Base-by-base conservation (phyloP, 495 filamentous ascomycete genomes). In the Hyaloscypha bicolor region DNA sequence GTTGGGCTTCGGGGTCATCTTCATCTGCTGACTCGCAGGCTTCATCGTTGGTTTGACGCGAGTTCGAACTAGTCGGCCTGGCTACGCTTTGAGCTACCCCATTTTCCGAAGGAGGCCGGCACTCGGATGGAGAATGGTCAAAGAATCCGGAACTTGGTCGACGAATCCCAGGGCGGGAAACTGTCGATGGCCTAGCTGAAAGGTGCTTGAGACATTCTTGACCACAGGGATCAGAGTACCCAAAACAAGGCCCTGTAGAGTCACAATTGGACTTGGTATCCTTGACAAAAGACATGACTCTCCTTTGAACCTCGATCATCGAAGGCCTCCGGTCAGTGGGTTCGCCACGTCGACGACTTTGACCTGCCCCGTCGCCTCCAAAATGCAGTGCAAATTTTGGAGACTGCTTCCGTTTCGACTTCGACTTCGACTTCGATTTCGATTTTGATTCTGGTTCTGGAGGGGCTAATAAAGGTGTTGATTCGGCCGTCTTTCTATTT, bases 161-260 rank as follows among this genome's bases (percentile, higher is more conserved):
- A 12, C 69, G 31, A 25, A 60, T 65, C 37, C 64, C 32, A 16
- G 48, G 37, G 9, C 65, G 71, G n/a, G 68, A 69, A 6, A 14
- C 32, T 25, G 12, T 56, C 9, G 61, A 56, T 2, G 62, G 55
- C 32, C 65, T 71, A 1, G 53, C 4, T 8, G 9, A 45, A 11
- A 74, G 12, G 60, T 72, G 70, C 32, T 69, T 74, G 74, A 89
- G 87, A 77, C 93, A 96, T 72, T 95, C 90, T 67, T 87, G 87
- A 0, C 91, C 92, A 73, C 93, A 97, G 6, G 91, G 90, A 74
- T 96, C 91, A 0, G 91, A 88, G 72, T 91, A 93, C 9, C 93
- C 93, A 67, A 85, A 94, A 72, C 93, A 97, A 0, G 90, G 90
- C 0, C 91, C 93, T 60, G 83, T 75, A 68, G 89, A 85, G 62